Evolutionary conservation across 768 basidiomycete genomes (phyloP).

Genomic region (Podaxis rugospora): DNA sequence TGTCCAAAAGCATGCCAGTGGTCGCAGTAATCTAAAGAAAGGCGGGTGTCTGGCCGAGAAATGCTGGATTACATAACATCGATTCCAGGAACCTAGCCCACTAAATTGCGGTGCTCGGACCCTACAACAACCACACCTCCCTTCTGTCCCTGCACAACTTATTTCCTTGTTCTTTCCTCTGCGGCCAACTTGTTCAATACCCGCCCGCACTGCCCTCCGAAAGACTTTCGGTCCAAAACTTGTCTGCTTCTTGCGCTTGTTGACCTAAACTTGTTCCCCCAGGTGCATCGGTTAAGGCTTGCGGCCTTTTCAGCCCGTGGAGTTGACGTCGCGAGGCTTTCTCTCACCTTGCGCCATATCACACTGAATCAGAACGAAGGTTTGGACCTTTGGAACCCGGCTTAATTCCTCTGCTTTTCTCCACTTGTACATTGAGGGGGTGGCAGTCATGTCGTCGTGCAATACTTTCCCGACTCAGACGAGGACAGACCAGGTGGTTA

Average conservation of each 20-base stretch:
- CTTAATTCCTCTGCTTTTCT: not conserved
- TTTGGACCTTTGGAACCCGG: not conserved
- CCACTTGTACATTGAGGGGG: not conserved
- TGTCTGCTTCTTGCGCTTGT: not conserved
- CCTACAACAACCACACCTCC: not conserved
- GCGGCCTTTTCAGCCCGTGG: conserved; percentile 7
- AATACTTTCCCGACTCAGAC: conserved; percentile 7
- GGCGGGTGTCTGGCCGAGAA: not conserved
- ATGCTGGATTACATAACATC: not conserved
- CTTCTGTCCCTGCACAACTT: conserved; percentile 2
- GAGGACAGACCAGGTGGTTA: conserved; percentile 7
- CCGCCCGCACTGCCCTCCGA: not conserved
- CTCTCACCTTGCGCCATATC: not conserved
- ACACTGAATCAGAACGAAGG: not conserved
- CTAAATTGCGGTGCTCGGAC: not conserved
- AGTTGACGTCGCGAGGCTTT: not conserved
- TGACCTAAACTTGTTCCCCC: not conserved
- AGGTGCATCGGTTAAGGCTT: not conserved
- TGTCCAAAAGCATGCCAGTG: not conserved
- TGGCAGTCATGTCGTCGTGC: conserved; percentile 8
- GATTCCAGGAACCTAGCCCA: not conserved
- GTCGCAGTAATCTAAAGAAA: not conserved
- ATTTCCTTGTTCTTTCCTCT: conserved; percentile 3
- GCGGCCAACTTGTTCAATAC: not conserved
- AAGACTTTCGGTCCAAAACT: not conserved